phyloP scores from a whole-genome alignment of 2,329 filamentous ascomycete genomes.

The Sporothrix curviconia region DNA sequence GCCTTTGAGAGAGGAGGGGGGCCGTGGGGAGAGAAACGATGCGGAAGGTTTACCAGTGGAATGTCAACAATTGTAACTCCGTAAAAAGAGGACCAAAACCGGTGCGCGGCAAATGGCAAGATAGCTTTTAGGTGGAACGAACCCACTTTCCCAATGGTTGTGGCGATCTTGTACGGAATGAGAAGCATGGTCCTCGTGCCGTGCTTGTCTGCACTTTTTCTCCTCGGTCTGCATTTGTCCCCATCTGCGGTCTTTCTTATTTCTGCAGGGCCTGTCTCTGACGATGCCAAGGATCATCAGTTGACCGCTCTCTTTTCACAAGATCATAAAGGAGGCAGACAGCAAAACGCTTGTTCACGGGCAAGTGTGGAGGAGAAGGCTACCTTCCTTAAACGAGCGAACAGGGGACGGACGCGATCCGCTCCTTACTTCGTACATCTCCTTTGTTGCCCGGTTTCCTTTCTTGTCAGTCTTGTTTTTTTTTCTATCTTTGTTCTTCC shows the following conservation, averaged over 20 bases:
- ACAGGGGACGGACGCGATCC: too few species aligned
- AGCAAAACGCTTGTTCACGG: too few species aligned
- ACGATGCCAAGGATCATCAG: neutral
- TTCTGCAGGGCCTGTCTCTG: neutral
- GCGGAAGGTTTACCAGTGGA: too few species aligned
- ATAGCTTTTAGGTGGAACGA: neutral
- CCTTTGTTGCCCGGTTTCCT: neutral
- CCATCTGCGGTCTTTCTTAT: too few species aligned
- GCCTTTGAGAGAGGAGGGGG: too few species aligned
- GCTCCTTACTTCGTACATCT: neutral
- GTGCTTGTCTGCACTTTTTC: too few species aligned
- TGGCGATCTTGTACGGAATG: neutral
- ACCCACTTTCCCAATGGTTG: neutral
- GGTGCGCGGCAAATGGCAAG: neutral
- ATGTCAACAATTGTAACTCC: too few species aligned
- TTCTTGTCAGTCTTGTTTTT: neutral
- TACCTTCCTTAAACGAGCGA: too few species aligned
- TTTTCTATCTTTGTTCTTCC: neutral
- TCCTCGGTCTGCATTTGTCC: neutral
- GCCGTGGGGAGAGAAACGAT: too few species aligned
- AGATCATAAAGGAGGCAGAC: too few species aligned
- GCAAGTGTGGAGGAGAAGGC: too few species aligned
- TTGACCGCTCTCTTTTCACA: neutral
- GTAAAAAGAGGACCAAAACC: neutral
- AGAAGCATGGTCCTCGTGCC: neutral